Evolutionary conservation across 495 filamentous ascomycete genomes (phyloP).

Genomic region (Hypoxylon rickii): DNA sequence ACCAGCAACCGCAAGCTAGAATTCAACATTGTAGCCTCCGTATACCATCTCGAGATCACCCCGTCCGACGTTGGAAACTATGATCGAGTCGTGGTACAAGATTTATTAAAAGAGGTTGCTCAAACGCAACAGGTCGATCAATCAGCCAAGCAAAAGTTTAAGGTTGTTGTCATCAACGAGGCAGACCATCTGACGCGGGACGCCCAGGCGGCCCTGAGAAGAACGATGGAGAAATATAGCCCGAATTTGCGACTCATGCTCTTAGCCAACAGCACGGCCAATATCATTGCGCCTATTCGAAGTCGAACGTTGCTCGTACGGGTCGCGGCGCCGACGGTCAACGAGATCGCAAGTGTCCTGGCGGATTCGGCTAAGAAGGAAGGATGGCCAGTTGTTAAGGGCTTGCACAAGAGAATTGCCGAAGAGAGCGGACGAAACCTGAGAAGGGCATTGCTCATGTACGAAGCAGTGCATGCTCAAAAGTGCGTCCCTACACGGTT

Average conservation of each 20-base stretch:
- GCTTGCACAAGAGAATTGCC: conserved; percentile 80
- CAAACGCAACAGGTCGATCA: conserved; percentile 98
- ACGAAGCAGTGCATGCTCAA: conserved; percentile 93
- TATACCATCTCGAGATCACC: conserved; percentile 98
- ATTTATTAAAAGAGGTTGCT: conserved; percentile 94
- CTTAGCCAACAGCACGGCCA: conserved; percentile 90
- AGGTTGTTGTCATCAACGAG: conserved; percentile 98
- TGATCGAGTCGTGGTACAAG: conserved; percentile 93
- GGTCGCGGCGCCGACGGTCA: conserved; percentile 85
- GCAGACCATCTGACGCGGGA: conserved; percentile 94
- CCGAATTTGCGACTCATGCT: conserved; percentile 91
- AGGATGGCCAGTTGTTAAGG: conserved; percentile 70
- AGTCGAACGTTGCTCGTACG: conserved; percentile 86
- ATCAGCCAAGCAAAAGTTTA: conserved; percentile 86
- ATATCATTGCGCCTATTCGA: conserved; percentile 96
- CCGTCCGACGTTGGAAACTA: conserved; percentile 97
- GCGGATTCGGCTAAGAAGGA: conserved; percentile 75
- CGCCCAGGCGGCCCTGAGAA: conserved; percentile 90
- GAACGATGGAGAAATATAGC: conserved; percentile 99
- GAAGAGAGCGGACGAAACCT: conserved; percentile 92
- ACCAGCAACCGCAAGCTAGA: conserved; percentile 94
- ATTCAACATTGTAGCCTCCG: conserved; percentile 95
- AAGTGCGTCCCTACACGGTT: conserved; percentile 62
- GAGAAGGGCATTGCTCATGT: conserved; percentile 88
- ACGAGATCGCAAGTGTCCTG: conserved; percentile 80